Evolutionary conservation across 2,329 filamentous ascomycete genomes (phyloP), one percentile per base, ranked within the genome.

Genomic region (Penicillium expansum): DNA sequence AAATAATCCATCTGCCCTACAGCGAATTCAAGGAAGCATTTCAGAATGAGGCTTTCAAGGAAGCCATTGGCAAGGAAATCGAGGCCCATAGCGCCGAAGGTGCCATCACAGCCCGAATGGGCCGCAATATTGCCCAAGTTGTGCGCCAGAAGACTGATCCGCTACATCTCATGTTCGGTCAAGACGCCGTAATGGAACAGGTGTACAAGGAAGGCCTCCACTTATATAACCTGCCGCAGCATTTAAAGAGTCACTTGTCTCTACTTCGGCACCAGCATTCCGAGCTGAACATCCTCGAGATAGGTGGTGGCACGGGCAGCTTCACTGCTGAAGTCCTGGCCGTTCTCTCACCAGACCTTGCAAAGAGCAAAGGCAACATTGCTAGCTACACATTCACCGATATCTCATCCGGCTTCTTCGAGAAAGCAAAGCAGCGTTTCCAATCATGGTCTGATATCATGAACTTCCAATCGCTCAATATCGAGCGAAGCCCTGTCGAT

Each of bases 131-230:
- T 39, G 64, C 59, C 2, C 49, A 51, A 1, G 60, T 73, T 5
- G 48, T 74, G 38, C 60, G 60, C 14, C 60, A 67, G 22, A 61
- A 73, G 50, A 51, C 63, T 22, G 68, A 74, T 55, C 70, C 71
- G 7, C 59, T 74, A 8, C 47, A 71, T 53, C 52, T 75, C 35
- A 71, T 74, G 69, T 74, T 73, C 24, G 66, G 69, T 5, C 58
- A 70, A 39, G 68, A 70, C 27, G 58, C 66, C n/a, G 38, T 73
- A 9, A 66, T 74, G 61, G 64, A 71, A 35, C 52, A 57, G 0
- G 63, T 68, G 16, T 73, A 73, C 48, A 65, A 67, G 18, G 62
- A 69, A 10, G 61, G 64, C 4, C 61, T 70, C 9, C 57, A 60
- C n/a, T 43, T 69, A 5, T 64, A 60, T 22, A 62, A 68, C 38